Conservation (phyloP, 768 basidiomycete species). For the Calvatia gigantea region DNA sequence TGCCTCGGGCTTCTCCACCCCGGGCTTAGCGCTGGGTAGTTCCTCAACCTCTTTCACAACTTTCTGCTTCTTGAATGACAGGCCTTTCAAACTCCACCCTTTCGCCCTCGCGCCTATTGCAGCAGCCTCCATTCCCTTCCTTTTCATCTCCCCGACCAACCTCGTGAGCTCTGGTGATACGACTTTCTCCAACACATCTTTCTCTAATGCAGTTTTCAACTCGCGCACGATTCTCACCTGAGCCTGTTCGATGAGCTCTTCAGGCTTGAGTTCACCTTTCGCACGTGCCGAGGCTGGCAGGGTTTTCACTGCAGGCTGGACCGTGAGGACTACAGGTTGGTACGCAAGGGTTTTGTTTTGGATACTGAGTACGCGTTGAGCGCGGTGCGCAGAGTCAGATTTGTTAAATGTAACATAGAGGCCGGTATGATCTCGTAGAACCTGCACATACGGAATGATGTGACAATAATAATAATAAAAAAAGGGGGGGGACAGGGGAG, state of each 20-base stretch:
- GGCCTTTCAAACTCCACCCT: conserved; percentile 40
- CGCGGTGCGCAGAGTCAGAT: conserved; percentile 58
- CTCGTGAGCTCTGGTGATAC: conserved; percentile 51
- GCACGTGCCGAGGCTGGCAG: conserved; percentile 23
- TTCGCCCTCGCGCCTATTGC: conserved; percentile 18
- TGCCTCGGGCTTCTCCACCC: conserved; percentile 36
- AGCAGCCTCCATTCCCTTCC: conserved; percentile 21
- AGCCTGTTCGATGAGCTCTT: conserved; percentile 52
- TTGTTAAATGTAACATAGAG: conserved; percentile 83
- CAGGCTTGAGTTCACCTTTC: conserved; percentile 34
- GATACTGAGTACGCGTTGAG: conserved; percentile 58
- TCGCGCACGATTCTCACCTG: conserved; percentile 55
- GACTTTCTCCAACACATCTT: conserved; percentile 62
- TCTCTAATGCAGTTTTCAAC: conserved; percentile 51
- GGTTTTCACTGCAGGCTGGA: conserved; percentile 36
- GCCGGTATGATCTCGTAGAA: conserved; percentile 65
- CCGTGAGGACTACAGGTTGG: conserved; percentile 54
- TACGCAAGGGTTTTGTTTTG: conserved; percentile 30
- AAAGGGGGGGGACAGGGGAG: too few relatives aligned
- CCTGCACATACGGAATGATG: conserved; percentile 32
- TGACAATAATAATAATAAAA: conserved; percentile 9
- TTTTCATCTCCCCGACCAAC: conserved; percentile 51
- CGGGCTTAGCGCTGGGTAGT: conserved; percentile 37
- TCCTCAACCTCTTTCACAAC: conserved; percentile 34
- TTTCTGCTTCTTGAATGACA: conserved; percentile 47